Base-by-base conservation (phyloP, 1,284 basidiomycete genomes). In the Irpex sp. region DNA sequence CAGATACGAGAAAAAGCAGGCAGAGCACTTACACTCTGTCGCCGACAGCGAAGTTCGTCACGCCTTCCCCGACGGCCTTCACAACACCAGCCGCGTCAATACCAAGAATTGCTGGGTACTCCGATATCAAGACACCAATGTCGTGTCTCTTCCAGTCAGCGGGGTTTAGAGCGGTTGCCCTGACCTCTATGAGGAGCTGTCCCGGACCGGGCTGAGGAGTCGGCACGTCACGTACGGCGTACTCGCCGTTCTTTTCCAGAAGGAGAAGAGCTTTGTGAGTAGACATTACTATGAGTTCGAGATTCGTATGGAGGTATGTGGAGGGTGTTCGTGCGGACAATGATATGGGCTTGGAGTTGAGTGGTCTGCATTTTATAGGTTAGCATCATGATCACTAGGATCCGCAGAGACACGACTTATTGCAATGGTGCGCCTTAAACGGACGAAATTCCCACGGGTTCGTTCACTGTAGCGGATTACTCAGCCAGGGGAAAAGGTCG, bases 41-140 rank as follows among this genome's bases (percentile, higher is more conserved):
- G 2, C 87, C 87, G 43, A 81, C 78, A 55, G 76, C 72, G 68
- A 87, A 78, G 43, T 75, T 72, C 1, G 75, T 75, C 13, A 88
- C 84, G 0, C 78, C 81, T 54, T 77, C 76, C 5, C 86, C 87
- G 43, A 88, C 71, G 56, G 78, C 76, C 21, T 80, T 80, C 21
- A 90, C 81, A 3, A 79, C 75, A 8, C 89, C 88, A 35, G 82
- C 80, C 54, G 80, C 81, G 68, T 91, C 89, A 17, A 74, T 78
- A 4, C 89, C 89, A 9, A 85, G 71, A 5, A 83, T 72, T 7
- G 78, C 75, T 7, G 85, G 79, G 58, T 75, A 79, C 33, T 69
- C 71, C 49, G 74, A 70, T 19, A 76, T 65, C 63, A 76, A 71
- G 47, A 73, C 64, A 0, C 72, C 76, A 55, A 66, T 68, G 15